Percentiles rank a stretch among this genome's conserved stretches.
These are phyloP conservation scores for Salinomyces thailandicus DNA, from an alignment of 2,329 filamentous ascomycete genomes.

Conservation along the genomic window DNA sequence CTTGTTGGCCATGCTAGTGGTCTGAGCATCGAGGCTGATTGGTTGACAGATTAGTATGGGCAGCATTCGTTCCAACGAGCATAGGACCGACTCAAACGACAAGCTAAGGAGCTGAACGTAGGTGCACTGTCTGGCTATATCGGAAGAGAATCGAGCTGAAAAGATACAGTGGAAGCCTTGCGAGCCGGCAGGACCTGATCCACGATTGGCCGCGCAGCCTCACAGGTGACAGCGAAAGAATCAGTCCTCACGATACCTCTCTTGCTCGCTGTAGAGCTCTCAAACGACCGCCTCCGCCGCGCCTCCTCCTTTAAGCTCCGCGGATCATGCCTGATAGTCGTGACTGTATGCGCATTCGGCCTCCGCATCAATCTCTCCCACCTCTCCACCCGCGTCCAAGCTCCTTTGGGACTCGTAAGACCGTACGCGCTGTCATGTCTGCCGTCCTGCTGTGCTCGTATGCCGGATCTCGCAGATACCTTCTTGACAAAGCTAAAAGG, in stretches of 20 bases:
- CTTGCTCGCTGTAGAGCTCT: slow-evolving; percentile 1
- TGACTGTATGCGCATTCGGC: slow-evolving; percentile 1
- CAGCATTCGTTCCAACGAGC: too few relatives aligned
- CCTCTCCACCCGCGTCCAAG: too few relatives aligned
- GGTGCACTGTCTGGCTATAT: too few relatives aligned
- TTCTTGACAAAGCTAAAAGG: background rate
- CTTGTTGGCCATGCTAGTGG: too few relatives aligned
- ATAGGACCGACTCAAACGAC: too few relatives aligned
- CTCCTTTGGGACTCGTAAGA: too few relatives aligned
- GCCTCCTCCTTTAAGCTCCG: background rate
- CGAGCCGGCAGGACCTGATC: background rate
- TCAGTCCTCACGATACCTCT: slow-evolving; percentile 3
- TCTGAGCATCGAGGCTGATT: too few relatives aligned
- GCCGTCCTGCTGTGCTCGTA: background rate
- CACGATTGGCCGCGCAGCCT: background rate
- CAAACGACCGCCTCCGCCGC: background rate
- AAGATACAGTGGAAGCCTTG: background rate
- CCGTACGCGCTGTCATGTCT: too few relatives aligned
- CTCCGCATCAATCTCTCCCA: background rate
- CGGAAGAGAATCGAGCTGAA: background rate
- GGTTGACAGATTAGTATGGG: too few relatives aligned
- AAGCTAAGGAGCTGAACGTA: too few relatives aligned
- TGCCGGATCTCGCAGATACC: background rate
- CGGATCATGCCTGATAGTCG: slow-evolving; percentile 3
- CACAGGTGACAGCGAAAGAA: slow-evolving; percentile 1